Evolutionary conservation across 176 grass and related monocot genomes (phyloP), one percentile per base, ranked within the genome.

Genomic region (Lolium perenne): DNA sequence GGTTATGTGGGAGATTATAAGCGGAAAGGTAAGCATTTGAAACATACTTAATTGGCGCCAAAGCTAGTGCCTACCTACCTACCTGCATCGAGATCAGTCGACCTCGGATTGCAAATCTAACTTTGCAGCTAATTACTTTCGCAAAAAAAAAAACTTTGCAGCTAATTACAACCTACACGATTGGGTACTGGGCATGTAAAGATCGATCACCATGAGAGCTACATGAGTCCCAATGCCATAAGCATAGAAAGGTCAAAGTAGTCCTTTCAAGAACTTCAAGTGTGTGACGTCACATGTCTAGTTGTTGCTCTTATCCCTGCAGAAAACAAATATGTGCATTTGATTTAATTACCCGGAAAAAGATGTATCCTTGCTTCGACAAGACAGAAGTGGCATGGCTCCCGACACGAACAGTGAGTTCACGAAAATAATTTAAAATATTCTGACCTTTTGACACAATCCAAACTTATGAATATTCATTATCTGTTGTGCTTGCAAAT

Each of bases 1-100:
- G 20, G 26, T 21, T 56, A 16, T 35, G 72, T 72, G 70, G 22
- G 51, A 63, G 22, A 46, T 13, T 10, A 43, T 5, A 20, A 64
- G 21, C 6, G 8, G 2, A 50, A 71, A 78, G 57, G 17, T 25
- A 9, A 60, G 4, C 18, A 2, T 89, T 76, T 76, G 48, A 89
- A 89, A 76, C 7, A 20, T 58, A 21, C 72, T 78, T 29, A 29
- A 29, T 29, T 82, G 88, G 71, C 83, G 88, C 72, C 78, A 86
- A 90, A 81, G 75, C 46, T 18, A 22, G 67, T 64, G 41, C 22
- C 71, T 11, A 51, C 59, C 80, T 7, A 65, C 69, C 13, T 29
- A 21, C 12, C 4, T 20, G 58, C 26, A 15, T 0, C 48, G 23
- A 9, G 29, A 4, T 20, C 25, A 38, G 25, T 16, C 16, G 35